phyloP scores from a whole-genome alignment of 495 filamentous ascomycete genomes.

The Penicillium bovifimosum region DNA sequence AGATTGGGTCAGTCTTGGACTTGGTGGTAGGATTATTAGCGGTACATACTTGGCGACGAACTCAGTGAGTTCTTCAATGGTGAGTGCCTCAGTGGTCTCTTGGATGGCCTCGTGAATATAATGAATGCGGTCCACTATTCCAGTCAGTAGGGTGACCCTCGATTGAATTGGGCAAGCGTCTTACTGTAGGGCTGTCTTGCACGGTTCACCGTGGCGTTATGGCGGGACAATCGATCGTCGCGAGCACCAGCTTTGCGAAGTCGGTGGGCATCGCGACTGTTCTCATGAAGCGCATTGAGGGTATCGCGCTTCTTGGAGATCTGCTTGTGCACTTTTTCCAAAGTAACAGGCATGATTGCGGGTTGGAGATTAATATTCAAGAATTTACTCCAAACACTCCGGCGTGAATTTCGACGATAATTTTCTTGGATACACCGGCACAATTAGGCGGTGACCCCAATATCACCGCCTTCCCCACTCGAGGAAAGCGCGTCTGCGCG shows the following conservation, averaged over 20 bases:
- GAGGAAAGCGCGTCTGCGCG: conserved; percentile 25
- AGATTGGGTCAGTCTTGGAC: neutral
- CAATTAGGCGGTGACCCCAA: conserved; percentile 18
- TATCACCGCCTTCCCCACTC: conserved; percentile 24
- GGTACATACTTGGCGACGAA: conserved; percentile 55
- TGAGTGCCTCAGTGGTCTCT: conserved; percentile 49
- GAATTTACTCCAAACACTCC: neutral
- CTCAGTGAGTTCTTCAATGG: conserved; percentile 51
- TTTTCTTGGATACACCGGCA: conserved; percentile 23
- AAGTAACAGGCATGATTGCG: conserved; percentile 56
- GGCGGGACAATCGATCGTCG: conserved; percentile 68
- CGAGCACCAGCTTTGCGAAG: conserved; percentile 67
- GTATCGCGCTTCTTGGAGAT: conserved; percentile 68
- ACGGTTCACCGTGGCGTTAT: conserved; percentile 56
- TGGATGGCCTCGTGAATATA: conserved; percentile 64
- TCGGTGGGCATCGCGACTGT: conserved; percentile 71
- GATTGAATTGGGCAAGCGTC: conserved; percentile 8
- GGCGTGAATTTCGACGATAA: conserved; percentile 9
- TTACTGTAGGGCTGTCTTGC: conserved; percentile 62
- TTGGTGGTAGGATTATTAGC: neutral
- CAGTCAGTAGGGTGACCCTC: conserved; percentile 6
- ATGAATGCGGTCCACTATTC: conserved; percentile 61
- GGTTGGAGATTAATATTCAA: neutral
- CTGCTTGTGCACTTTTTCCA: conserved; percentile 77
- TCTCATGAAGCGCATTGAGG: conserved; percentile 68